Percentiles rank a stretch among this genome's conserved stretches.
Conservation (phyloP, 139 green algal species). For the Coccomyxa sp. region DNA sequence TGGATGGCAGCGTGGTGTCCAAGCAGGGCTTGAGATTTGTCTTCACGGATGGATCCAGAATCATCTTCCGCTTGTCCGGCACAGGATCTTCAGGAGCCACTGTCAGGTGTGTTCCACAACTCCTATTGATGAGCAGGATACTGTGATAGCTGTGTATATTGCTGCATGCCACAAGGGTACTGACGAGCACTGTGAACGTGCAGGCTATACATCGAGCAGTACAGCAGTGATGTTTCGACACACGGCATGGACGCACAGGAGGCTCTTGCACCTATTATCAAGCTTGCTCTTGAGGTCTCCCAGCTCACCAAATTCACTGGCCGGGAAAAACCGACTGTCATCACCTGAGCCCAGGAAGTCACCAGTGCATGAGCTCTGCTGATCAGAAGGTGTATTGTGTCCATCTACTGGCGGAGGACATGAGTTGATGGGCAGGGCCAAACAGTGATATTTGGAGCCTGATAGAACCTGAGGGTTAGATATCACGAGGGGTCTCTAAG, state of each 20-base stretch:
- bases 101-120: constrained; percentile 51
- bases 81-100: constrained; percentile 91
- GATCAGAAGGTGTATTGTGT: too few relatives aligned
- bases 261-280: constrained; percentile 66
- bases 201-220: constrained; percentile 98
- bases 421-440: too few relatives aligned
- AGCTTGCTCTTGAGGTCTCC: constrained; percentile 78
- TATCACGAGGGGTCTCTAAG: too few relatives aligned
- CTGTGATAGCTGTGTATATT: background rate
- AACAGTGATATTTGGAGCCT: too few relatives aligned
- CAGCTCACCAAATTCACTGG: constrained; percentile 90
- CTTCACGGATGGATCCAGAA: constrained; percentile 90
- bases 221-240: constrained; percentile 72
- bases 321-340: constrained; percentile 95
- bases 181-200: constrained; percentile 32
- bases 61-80: constrained; percentile 94
- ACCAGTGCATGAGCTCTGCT: background rate
- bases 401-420: too few relatives aligned
- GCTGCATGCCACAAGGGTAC: background rate
- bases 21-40: constrained; percentile 96
- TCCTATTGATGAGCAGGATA: background rate
- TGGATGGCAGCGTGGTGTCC: constrained; percentile 85
- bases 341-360: constrained; percentile 68
- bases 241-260: constrained; percentile 81
- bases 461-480: too few relatives aligned